Conservation (phyloP, 2,329 filamentous ascomycete genomes). For the Penicillium rolfsii region DNA sequence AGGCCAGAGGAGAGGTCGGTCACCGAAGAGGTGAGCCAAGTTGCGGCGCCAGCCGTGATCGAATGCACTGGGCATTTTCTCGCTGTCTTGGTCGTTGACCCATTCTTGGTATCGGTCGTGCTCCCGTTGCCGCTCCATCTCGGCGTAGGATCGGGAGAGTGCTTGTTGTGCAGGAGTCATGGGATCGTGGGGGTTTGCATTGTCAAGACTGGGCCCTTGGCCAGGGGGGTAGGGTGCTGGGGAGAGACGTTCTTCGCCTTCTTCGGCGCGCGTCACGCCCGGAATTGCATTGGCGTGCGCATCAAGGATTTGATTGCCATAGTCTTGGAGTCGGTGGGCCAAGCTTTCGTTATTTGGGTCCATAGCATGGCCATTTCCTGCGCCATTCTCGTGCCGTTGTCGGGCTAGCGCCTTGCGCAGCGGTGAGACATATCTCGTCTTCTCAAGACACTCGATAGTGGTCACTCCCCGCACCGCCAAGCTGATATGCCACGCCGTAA, state of each 20-base stretch:
- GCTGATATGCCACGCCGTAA: conserved; percentile 89
- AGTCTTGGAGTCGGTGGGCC: conserved; percentile 56
- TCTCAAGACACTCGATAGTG: conserved; percentile 95
- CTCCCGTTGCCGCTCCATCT: conserved; percentile 66
- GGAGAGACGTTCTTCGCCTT: conserved; percentile 67
- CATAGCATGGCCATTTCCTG: conserved; percentile 37
- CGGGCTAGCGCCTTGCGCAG: conserved; percentile 71
- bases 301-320: conserved; percentile 75
- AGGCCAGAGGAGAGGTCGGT: conserved; percentile 71
- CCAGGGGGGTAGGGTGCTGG: conserved; percentile 33
- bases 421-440: conserved; percentile 88
- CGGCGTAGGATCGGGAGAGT: conserved; percentile 53
- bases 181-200: conserved; percentile 10
- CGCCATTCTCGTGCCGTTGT: conserved; percentile 58
- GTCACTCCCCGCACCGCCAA: conserved; percentile 80
- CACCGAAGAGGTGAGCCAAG: conserved; percentile 78
- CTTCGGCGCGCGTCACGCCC: conserved; percentile 77
- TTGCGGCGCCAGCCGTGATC: conserved; percentile 85
- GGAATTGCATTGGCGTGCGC: conserved; percentile 81
- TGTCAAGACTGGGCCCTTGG: conserved; percentile 14
- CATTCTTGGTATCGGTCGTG: conserved; percentile 74
- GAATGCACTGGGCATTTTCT: conserved; percentile 89
- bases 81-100: conserved; percentile 84
- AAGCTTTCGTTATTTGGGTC: conserved; percentile 41
- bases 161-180: conserved; percentile 52